phyloP scores from a whole-genome alignment of 352 stramenopile species.

The Pythium periplocum region DNA sequence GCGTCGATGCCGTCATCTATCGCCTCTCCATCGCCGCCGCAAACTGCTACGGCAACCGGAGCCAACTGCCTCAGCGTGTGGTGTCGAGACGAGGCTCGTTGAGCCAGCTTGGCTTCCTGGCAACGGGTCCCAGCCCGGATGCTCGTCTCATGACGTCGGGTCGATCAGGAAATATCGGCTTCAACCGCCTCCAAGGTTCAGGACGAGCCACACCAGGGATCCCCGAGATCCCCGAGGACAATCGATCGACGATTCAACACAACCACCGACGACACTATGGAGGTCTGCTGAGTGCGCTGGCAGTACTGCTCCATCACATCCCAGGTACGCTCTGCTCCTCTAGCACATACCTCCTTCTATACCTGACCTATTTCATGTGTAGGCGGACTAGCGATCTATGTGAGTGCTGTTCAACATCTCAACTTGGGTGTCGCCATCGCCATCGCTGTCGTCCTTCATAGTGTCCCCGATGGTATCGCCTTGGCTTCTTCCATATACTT shows the following conservation, averaged over 20 bases:
- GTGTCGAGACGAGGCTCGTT: constrained; percentile 9
- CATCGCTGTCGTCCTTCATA: constrained; percentile 15
- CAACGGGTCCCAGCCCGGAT: constrained; percentile 1
- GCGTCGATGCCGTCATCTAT: constrained; percentile 15
- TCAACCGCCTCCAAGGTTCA: not conserved
- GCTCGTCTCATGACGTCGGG: no score
- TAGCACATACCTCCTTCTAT: not conserved
- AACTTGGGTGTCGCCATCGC: constrained; percentile 15
- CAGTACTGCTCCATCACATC: constrained; percentile 19
- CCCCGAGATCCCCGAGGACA: constrained; percentile 7
- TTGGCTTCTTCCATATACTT: constrained; percentile 25
- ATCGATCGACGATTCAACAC: no score
- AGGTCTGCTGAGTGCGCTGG: constrained; percentile 10
- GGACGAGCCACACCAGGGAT: constrained; percentile 1
- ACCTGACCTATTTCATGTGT: not conserved
- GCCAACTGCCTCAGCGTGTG: constrained; percentile 1
- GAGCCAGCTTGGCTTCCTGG: constrained; percentile 9
- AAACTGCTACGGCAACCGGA: constrained; percentile 10
- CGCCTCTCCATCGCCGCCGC: constrained; percentile 13
- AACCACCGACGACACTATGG: no score
- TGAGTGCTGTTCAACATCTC: constrained; percentile 11
- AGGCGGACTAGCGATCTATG: constrained; percentile 22
- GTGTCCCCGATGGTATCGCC: constrained; percentile 22
- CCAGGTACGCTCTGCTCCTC: constrained; percentile 9
- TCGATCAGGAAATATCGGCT: no score